Base-by-base conservation (phyloP, 495 filamentous ascomycete species). In the Rhizodiscina lignyota region DNA sequence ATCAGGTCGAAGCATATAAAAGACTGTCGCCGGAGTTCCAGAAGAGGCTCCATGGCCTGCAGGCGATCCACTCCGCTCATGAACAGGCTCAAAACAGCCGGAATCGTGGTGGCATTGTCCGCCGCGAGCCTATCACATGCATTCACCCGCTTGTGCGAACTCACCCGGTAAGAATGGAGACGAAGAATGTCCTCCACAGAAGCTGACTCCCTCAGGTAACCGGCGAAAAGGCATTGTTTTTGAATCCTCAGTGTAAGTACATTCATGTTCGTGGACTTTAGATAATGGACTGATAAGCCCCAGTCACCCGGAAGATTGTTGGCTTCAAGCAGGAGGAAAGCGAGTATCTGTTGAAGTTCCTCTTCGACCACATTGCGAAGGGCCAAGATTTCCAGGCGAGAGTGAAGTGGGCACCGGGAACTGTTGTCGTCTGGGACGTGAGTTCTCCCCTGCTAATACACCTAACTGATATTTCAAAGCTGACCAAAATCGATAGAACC, bases 351-450 rank as follows among this genome's bases (percentile, higher is more conserved):
- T 61, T 87, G 41, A 85, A 89, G 45, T 93, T 92, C 61, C 61
- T 94, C 8, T 87, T 81, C 60, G 73, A 87, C 52, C 85, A 93
- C 50, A 74, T 91, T 24, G 70, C 77, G 2, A 72, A 65, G 18
- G 79, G 85, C 12, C 73, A 78, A 45, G 84, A 93, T 58, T 86
- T 89, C 64, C 86, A 94, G 47, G 74, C 72, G 5, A 64, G 86
- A 13, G 73, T 94, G 32, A 74, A 77, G 43, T 93, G 83, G 83
- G 69, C 78, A 43, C 67, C 72, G 6, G 68, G 70, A 24, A 89
- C 82, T 2, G 84, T 93, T 18, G 80, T 92, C 5, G 77, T 93
- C 8, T 92, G 84, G 74, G 85, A 93, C 59, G 62, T 63, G 52
- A 55, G 62, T 53, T 21, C 3, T 13, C 21, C 11, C 19, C 11